phyloP scores from a whole-genome alignment of 129 eudicot species.

The Flaveria linearis region DNA sequence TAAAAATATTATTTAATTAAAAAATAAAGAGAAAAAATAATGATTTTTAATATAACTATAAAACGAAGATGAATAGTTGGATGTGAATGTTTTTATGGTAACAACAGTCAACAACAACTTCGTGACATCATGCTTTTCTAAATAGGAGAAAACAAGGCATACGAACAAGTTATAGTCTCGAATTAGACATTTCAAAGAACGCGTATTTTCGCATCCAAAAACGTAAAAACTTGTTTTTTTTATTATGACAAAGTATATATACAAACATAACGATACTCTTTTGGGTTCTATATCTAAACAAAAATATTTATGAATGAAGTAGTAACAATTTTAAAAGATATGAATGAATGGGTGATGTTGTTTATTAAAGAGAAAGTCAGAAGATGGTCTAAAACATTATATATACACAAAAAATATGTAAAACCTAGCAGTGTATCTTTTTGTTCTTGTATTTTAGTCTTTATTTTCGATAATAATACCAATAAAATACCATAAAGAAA shows the following conservation, averaged over 20 bases:
- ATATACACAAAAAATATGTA: no score
- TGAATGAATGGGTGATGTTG: no score
- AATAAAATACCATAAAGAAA: no score
- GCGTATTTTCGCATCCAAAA: background rate
- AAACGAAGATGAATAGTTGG: no score
- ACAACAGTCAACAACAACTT: background rate
- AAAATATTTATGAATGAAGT: background rate
- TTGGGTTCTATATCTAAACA: background rate
- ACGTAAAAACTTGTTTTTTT: background rate
- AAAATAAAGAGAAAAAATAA: no score
- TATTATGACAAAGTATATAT: background rate
- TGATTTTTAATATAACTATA: no score
- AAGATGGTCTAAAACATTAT: no score
- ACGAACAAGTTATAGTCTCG: background rate
- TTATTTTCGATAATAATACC: no score
- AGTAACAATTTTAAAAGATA: background rate
- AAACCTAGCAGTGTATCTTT: no score
- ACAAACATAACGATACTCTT: background rate
- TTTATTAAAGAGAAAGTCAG: no score
- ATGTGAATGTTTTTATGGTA: background rate
- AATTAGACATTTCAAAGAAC: background rate
- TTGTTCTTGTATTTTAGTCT: no score
- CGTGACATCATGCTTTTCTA: background rate
- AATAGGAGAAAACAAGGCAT: background rate
- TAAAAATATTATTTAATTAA: no score